Evolutionary conservation across 2,329 filamentous ascomycete genomes (phyloP), one percentile per base, ranked within the genome.

Genomic region (Curvularia sp.): DNA sequence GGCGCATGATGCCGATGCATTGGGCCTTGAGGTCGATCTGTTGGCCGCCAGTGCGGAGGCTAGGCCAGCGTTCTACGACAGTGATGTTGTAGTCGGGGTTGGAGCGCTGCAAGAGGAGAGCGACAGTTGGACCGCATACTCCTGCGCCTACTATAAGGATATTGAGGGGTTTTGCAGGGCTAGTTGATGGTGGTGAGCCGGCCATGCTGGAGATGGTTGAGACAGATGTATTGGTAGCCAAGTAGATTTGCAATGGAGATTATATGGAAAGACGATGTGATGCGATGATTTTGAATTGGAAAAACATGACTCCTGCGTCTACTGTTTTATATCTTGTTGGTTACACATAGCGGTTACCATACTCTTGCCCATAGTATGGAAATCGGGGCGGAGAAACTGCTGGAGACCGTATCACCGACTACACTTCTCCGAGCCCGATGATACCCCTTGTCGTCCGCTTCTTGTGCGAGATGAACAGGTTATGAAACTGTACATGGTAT

Each of bases 21-120:
- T 74, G 65, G 13, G 68, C 77, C 55, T 79, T 79, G n/a, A 83
- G 72, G 62, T 83, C 81, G 53, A 83, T 68, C 41, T 80, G 76
- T 49, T 80, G 79, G 2, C 81, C 81, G 0, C 77, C 76, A 1
- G 77, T 72, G 1, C 84, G 80, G 0, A 86, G 68, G 1, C 42
- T 47, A 3, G 78, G 68, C 32, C 63, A 77, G 1, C 80, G 77
- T 61, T 83, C 81, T 34, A 82, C 63, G 30, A 83, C 58, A 1
- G 78, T 79, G 38, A 80, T 69, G 30, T 67, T 56, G 50, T 77
- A 71, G 25, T 73, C 70, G 8, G 73, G 73, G 27, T 76, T 74
- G n/a, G 73, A 60, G 39, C 74, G 74, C 1, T 81, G 74, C 19
- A 87, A 80, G 74, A 81, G 83, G 70, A 80, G 81, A 27, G 83